Percentiles rank a stretch among this genome's conserved stretches.
Evolutionary conservation across 2,329 filamentous ascomycete genomes (phyloP).

Genomic region (Leptographium procerum): DNA sequence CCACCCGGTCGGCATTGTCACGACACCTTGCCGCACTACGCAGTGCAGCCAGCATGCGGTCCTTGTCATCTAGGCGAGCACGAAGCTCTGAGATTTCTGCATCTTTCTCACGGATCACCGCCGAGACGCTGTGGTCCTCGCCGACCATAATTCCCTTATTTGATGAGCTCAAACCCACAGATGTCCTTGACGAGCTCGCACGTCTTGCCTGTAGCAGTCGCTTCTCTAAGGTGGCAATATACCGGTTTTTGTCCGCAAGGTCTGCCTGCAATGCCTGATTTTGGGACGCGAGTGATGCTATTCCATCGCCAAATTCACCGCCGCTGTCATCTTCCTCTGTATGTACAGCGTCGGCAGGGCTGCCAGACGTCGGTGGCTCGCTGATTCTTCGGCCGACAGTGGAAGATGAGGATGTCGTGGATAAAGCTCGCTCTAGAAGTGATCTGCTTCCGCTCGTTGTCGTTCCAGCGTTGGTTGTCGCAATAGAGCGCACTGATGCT

Average conservation of each 20-base stretch:
- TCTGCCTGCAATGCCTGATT: conserved; percentile 91
- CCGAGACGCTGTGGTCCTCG: conserved; percentile 65
- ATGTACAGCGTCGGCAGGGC: conserved; percentile 22
- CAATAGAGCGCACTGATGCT: conserved; percentile 20
- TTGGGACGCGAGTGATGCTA: conserved; percentile 70
- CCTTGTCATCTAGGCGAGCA: conserved; percentile 83
- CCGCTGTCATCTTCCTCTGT: conserved; percentile 57
- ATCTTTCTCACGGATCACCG: conserved; percentile 76
- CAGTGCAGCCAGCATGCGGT: conserved; percentile 81
- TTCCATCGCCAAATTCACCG: conserved; percentile 79
- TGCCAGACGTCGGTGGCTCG: conserved; percentile 25
- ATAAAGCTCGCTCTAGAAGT: conserved; percentile 52
- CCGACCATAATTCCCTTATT: conserved; percentile 56
- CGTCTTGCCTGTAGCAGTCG: conserved; percentile 80
- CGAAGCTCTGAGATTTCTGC: conserved; percentile 85
- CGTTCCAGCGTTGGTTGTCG: conserved; percentile 43
- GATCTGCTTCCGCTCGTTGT: conserved; percentile 21
- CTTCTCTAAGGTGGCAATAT: conserved; percentile 89
- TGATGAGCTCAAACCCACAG: conserved; percentile 51
- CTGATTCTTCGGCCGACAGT: conserved; percentile 45
- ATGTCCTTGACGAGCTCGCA: conserved; percentile 80
- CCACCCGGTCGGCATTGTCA: conserved; percentile 58
- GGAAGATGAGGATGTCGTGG: conserved; percentile 52
- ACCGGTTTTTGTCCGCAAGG: conserved; percentile 90
- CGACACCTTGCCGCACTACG: conserved; percentile 76